Percentiles rank a stretch among this genome's conserved stretches.
Evolutionary conservation across 108 stramenopile genomes (phyloP).

Genomic region (Fistulifera pelliculosa): DNA sequence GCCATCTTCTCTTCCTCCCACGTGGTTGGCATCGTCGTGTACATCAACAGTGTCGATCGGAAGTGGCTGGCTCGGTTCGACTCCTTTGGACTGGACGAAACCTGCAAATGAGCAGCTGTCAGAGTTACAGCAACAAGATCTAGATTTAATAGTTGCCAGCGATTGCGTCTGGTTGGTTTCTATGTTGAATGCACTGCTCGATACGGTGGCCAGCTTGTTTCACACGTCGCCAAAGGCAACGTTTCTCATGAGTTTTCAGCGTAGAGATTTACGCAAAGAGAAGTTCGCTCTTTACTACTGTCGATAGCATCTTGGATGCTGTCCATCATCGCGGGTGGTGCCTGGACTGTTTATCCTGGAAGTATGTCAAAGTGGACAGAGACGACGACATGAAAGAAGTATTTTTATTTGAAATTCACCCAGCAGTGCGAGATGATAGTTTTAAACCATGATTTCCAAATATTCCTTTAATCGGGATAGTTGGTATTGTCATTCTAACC

Average conservation of each 20-base stretch:
- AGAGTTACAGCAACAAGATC: slow-evolving; percentile 5
- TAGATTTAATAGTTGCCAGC: slow-evolving; percentile 54
- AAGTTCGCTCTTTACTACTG: slow-evolving; percentile 30
- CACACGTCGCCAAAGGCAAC: slow-evolving; percentile 14
- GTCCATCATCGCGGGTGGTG: slow-evolving; percentile 41
- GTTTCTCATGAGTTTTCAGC: slow-evolving; percentile 58
- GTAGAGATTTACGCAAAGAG: slow-evolving; percentile 32
- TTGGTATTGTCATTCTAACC: too few species aligned
- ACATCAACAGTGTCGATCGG: slow-evolving; percentile 31
- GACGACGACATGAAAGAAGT: background rate
- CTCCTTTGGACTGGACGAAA: slow-evolving; percentile 51
- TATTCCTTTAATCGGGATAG: too few species aligned
- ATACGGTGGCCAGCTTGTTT: slow-evolving; percentile 44
- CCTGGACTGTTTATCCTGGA: slow-evolving; percentile 56
- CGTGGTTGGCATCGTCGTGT: slow-evolving; percentile 21
- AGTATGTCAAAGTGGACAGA: slow-evolving; percentile 7
- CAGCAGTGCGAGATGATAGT: too few species aligned
- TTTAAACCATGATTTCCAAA: too few species aligned
- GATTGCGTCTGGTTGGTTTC: slow-evolving; percentile 53
- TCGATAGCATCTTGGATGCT: slow-evolving; percentile 28
- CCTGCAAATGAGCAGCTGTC: slow-evolving; percentile 35
- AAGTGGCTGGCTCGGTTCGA: slow-evolving; percentile 41
- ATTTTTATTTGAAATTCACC: background rate
- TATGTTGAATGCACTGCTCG: slow-evolving; percentile 51
- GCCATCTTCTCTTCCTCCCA: background rate